Evolutionary conservation across 106 monocot species (phyloP).

Genomic region (Dendrobium chrysotoxum): DNA sequence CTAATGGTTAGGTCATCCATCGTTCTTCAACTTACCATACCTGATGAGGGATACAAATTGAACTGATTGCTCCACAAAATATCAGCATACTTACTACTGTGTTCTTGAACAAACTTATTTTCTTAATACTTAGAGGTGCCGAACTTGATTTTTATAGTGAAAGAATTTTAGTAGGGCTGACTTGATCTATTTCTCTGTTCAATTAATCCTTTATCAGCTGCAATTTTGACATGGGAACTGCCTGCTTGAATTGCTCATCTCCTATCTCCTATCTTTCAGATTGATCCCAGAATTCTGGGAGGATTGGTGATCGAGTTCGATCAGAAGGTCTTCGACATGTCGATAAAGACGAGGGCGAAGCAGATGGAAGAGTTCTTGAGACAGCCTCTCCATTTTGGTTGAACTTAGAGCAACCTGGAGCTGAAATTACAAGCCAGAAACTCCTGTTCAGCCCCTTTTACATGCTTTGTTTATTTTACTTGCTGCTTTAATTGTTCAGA

Average conservation of each 20-base stretch:
- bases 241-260: not conserved
- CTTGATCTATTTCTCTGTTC: too few relatives aligned
- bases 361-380: conserved; percentile 70
- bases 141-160: too few relatives aligned
- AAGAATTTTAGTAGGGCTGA: too few relatives aligned
- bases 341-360: conserved; percentile 64
- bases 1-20: too few relatives aligned
- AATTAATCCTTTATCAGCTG: too few relatives aligned
- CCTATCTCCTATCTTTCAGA: conserved; percentile 6
- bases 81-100: too few relatives aligned
- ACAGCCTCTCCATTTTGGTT: conserved; percentile 34
- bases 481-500: not conserved
- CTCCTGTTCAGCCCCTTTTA: not conserved
- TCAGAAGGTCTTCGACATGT: conserved; percentile 59
- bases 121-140: too few relatives aligned
- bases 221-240: too few relatives aligned
- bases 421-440: not conserved
- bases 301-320: conserved; percentile 58
- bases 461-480: not conserved
- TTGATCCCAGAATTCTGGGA: conserved; percentile 60
- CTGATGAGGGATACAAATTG: too few relatives aligned
- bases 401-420: not conserved
- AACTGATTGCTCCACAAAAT: too few relatives aligned
- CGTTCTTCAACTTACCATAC: too few relatives aligned
- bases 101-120: too few relatives aligned